These are phyloP conservation scores for Lasiosphaeris hirsuta DNA, from an alignment of 495 filamentous ascomycete species.

Conservation along the genomic window DNA sequence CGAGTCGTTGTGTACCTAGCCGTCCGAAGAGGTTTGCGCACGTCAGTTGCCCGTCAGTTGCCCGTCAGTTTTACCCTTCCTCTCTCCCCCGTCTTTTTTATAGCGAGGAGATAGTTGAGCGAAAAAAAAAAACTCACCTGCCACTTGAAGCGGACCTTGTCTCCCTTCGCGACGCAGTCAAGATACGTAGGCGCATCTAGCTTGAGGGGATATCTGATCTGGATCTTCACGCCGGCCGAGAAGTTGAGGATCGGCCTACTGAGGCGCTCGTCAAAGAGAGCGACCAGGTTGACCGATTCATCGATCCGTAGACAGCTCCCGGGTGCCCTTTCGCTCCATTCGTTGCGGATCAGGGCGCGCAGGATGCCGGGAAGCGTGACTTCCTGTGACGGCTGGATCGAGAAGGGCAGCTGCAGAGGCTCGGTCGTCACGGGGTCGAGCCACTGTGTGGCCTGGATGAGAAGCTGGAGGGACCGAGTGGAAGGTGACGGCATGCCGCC, in stretches of 20 bases:
- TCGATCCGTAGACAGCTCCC: slow-evolving; percentile 1
- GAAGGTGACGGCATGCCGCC: slow-evolving; percentile 18
- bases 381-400: slow-evolving; percentile 17
- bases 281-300: slow-evolving; percentile 16
- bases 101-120: no score
- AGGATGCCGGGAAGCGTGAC: slow-evolving; percentile 19
- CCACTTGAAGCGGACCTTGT: slow-evolving; percentile 19
- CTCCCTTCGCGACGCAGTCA: slow-evolving; percentile 22
- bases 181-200: slow-evolving; percentile 17
- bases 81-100: no score
- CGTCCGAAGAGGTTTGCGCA: no score
- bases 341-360: slow-evolving; percentile 19
- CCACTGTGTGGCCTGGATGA: slow-evolving; percentile 19
- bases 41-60: no score
- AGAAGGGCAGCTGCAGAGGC: slow-evolving; percentile 16
- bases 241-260: slow-evolving; percentile 4
- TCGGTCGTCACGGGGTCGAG: slow-evolving; percentile 18
- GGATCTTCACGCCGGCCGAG: background rate
- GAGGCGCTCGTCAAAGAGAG: slow-evolving; percentile 11
- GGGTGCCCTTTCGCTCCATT: slow-evolving; percentile 3
- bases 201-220: slow-evolving; percentile 4
- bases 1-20: slow-evolving; percentile 6
- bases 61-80: no score
- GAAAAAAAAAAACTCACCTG: no score
- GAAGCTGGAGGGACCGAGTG: background rate